Base-by-base conservation (phyloP, 768 basidiomycete species). In the Termitomyces sp. region DNA sequence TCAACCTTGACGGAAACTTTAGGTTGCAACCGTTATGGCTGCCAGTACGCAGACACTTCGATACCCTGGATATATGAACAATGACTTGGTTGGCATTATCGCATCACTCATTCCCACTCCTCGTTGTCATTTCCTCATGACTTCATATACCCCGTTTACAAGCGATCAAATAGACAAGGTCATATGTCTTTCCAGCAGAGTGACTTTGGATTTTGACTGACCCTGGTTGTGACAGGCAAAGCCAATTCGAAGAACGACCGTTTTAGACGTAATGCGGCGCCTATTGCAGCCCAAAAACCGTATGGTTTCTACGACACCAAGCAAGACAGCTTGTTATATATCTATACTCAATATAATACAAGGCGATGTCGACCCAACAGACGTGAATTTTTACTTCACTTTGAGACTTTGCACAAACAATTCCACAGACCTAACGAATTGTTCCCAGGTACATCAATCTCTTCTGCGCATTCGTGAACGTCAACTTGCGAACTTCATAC, bases 21-120 rank as follows among this genome's bases (percentile, higher is more conserved):
- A 98, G 95, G 91, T 94, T 1, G 89, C 97, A 4, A 98, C 97
- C 0, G 96, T 98, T 44, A 98, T 99, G 85, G 91, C 96, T 11
- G 96, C 95, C 12, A 95, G 93, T 62, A 99, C 96, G 0, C 93
- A 95, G 67, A 98, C 96, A 15, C 82, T 99, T 27, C 85, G 96
- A 66, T 99, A 97, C 75, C 96, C 96, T 0, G 93, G 94, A 52
- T 98, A 98, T 73, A 98, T 98, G 95, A 98, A 98, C 79, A 99
- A 98, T 66, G 96, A 99, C 68, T 84, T 98, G 39, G 95, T 98
- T 63, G 93, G 95, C 30, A 95, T 99, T 62, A 89, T 98, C 57
- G 95, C 96, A 6, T 94, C 93, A 16, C 83, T 99, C 54, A 98
- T 99, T 63, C 96, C 96, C 2, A 98, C 96, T 3, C 96, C 96